Conservation (phyloP, 441 rosid species). For the Biscutella laevigata region DNA sequence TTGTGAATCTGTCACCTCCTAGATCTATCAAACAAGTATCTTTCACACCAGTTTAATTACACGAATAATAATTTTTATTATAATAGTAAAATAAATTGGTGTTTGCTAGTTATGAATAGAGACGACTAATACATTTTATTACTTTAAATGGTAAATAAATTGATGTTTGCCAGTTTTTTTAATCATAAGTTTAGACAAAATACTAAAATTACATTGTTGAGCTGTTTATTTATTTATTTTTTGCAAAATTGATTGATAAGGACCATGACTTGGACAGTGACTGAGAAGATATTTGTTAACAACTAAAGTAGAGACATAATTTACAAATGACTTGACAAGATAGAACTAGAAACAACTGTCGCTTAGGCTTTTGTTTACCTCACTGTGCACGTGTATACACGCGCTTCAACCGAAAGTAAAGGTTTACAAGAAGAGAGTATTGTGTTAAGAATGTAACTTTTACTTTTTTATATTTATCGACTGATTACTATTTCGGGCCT, state of each 20-base stretch:
- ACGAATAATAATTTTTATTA: too few species aligned
- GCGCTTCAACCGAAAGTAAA: conserved; percentile 1
- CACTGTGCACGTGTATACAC: conserved; percentile 1
- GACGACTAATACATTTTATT: too few species aligned
- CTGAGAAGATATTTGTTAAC: background rate
- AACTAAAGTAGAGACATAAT: conserved; percentile 9
- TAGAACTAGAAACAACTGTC: conserved; percentile 19
- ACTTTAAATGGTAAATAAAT: too few species aligned
- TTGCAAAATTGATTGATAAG: background rate
- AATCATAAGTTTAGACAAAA: too few species aligned
- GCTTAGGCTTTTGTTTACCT: conserved; percentile 20
- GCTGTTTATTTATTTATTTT: too few species aligned
- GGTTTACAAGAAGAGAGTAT: background rate
- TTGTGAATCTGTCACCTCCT: too few species aligned
- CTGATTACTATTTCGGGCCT: conserved; percentile 28
- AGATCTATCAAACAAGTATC: too few species aligned
- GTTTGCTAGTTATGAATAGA: too few species aligned
- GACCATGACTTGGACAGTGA: background rate
- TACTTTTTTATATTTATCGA: conserved; percentile 18
- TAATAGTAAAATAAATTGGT: too few species aligned
- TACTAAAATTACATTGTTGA: too few species aligned
- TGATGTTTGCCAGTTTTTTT: too few species aligned
- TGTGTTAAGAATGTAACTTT: conserved; percentile 13
- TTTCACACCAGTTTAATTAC: too few species aligned
- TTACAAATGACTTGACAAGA: conserved; percentile 16